Evolutionary conservation across 2,329 filamentous ascomycete genomes (phyloP).

Genomic region (Fusarium oligoseptatum): DNA sequence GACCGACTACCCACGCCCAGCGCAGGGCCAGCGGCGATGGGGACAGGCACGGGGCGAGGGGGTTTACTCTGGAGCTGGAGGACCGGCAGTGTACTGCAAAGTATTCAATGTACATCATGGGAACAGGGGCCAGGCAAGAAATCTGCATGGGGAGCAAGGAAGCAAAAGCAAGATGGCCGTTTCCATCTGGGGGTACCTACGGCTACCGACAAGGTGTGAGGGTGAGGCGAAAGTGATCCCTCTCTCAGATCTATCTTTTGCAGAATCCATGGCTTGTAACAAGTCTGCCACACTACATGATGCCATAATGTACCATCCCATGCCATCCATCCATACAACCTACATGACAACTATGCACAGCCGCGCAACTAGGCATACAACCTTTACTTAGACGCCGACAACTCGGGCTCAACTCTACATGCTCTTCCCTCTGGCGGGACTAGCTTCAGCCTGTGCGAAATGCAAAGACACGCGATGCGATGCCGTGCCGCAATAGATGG

Average conservation of each 20-base stretch:
- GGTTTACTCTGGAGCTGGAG: not conserved
- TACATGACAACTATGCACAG: not conserved
- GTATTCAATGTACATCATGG: slow-evolving; percentile 7
- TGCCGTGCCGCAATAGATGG: slow-evolving; percentile 13
- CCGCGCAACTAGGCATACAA: slow-evolving; percentile 14
- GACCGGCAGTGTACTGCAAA: slow-evolving; percentile 5
- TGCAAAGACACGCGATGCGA: slow-evolving; percentile 35
- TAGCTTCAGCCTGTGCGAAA: slow-evolving; percentile 22
- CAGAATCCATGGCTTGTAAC: not conserved
- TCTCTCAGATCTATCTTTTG: slow-evolving; percentile 1
- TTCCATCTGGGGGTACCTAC: slow-evolving; percentile 16
- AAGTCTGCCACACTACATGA: slow-evolving; percentile 1
- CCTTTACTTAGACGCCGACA: not conserved
- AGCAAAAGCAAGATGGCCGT: slow-evolving; percentile 28
- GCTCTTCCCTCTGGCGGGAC: not conserved
- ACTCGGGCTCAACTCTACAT: not conserved
- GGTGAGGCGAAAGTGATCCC: slow-evolving; percentile 1
- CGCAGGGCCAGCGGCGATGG: not conserved
- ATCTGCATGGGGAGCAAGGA: not conserved
- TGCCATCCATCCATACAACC: not conserved
- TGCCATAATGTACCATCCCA: not conserved
- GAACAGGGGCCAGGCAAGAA: not conserved
- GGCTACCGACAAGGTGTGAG: not conserved
- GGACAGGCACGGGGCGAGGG: not conserved
- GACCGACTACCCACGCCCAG: not conserved